These are phyloP conservation scores for Xylariaceae sp. DNA, from an alignment of 2,329 filamentous ascomycete genomes.

Conservation along the genomic window DNA sequence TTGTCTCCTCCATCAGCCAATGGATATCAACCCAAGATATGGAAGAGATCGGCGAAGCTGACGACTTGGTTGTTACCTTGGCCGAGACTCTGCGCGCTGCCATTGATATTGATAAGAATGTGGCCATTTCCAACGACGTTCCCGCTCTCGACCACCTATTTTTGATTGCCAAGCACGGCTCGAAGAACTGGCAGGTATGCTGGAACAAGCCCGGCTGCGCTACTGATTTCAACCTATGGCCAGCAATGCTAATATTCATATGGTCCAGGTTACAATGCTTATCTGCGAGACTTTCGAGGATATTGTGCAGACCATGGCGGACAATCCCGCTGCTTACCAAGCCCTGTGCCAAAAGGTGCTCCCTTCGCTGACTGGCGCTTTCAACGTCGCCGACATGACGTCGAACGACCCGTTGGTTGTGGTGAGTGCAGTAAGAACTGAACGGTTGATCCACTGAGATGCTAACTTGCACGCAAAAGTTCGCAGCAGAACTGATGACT, in stretches of 20 bases:
- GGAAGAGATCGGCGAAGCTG: constrained; percentile 76
- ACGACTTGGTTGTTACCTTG: constrained; percentile 86
- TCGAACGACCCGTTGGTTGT: constrained; percentile 80
- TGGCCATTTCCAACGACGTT: constrained; percentile 66
- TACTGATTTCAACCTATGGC: not conserved
- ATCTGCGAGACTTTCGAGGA: constrained; percentile 91
- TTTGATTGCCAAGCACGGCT: constrained; percentile 79
- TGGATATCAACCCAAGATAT: constrained; percentile 79
- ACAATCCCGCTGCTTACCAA: constrained; percentile 60
- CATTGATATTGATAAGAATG: constrained; percentile 70
- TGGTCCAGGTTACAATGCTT: constrained; percentile 61
- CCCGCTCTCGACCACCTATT: constrained; percentile 81
- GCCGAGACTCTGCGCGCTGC: constrained; percentile 80
- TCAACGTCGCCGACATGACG: constrained; percentile 81
- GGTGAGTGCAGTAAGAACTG: constrained; percentile 36
- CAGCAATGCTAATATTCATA: constrained; percentile 8
- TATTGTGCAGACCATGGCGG: constrained; percentile 64
- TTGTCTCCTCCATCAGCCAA: constrained; percentile 59
- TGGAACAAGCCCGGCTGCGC: not conserved
- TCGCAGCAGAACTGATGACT: constrained; percentile 79
- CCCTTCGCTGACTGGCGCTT: constrained; percentile 80
- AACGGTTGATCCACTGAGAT: not conserved
- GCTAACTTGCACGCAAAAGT: constrained; percentile 36
- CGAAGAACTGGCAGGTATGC: constrained; percentile 71
- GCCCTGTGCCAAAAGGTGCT: constrained; percentile 79